Base-by-base conservation (phyloP, 805 yeast genomes). In the Metschnikowia borealis region DNA sequence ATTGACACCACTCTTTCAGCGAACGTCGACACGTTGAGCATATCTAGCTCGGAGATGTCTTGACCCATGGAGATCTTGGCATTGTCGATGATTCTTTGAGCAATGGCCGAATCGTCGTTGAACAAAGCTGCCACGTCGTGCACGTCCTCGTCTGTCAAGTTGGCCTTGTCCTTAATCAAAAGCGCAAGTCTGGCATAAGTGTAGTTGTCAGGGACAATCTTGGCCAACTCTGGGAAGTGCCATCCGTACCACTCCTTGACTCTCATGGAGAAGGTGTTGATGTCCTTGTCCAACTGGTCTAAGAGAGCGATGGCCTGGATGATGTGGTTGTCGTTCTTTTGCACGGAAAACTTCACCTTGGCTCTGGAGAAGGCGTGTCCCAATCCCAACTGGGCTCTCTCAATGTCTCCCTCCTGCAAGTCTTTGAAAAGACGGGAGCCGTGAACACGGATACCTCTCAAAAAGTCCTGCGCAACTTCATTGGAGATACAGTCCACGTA, bases 321-420 rank as follows among this genome's bases (percentile, higher is more conserved):
- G 68, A 94, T 94, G 74, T 94, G 99, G 81, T 94, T 94, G 74
- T 94, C 99, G 72, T 94, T 94, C 81, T 94, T 94, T 75, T 91
- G 97, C 51, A 95, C 98, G 46, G 95, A 87, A 71, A 94, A 94
- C 92, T 94, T 94, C 69, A 94, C 99, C 78, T 94, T 94, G 62
- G 97, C 94, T 77, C 99, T 84, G 53, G 98, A 94, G 78, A 94
- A 94, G 63, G 99, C 99, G 70, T 94, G 99, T 65, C 97, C 97
- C 66, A 94, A 81, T 82, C 99, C 99, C 63, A 94, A 82, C 77
- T 94, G 98, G 43, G 99, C 99, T 75, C 96, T 85, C 77, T 92
- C 98, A 60, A 91, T 78, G 70, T 94, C 99, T 67, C 97, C 97
- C 44, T 84, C 85, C 70, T 91, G 95, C 64, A 94, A 81, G 60